Percentiles rank a stretch among this genome's conserved stretches.
Evolutionary conservation across 441 rosid genomes (phyloP).

Genomic region (Brassica hybrid): DNA sequence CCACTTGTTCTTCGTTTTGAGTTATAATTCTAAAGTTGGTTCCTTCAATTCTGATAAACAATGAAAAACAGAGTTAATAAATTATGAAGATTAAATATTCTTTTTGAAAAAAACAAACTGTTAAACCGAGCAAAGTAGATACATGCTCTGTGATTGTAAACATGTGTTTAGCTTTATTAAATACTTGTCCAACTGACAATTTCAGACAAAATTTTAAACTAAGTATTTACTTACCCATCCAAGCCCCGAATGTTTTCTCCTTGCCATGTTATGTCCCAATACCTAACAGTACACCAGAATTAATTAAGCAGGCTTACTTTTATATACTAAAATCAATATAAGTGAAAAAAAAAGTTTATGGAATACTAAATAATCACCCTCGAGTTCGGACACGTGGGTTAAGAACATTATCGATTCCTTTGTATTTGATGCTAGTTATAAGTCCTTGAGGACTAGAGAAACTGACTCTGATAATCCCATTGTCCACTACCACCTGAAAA

Average conservation of each 20-base stretch:
- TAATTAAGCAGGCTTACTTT: not conserved
- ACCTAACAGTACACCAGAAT: slow-evolving; percentile 21
- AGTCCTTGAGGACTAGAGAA: slow-evolving; percentile 57
- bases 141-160: slow-evolving; percentile 10
- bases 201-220: slow-evolving; percentile 5
- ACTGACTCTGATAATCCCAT: slow-evolving; percentile 54
- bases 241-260: slow-evolving; percentile 30
- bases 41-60: slow-evolving; percentile 60
- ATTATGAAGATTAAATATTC: not conserved
- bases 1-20: slow-evolving; percentile 58
- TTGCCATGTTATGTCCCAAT: slow-evolving; percentile 42
- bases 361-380: slow-evolving; percentile 33
- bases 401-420: slow-evolving; percentile 79
- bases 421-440: slow-evolving; percentile 56
- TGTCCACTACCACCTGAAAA: slow-evolving; percentile 59
- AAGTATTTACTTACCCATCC: slow-evolving; percentile 35
- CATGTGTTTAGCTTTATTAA: slow-evolving; percentile 10
- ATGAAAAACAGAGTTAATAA: not conserved
- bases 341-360: not conserved
- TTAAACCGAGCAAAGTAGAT: not conserved
- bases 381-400: slow-evolving; percentile 44
- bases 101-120: not conserved
- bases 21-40: slow-evolving; percentile 51
- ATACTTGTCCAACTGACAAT: slow-evolving; percentile 6
- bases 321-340: not conserved